Conservation (phyloP, 169 alveolate species). For the Sarcocystis neurona region DNA sequence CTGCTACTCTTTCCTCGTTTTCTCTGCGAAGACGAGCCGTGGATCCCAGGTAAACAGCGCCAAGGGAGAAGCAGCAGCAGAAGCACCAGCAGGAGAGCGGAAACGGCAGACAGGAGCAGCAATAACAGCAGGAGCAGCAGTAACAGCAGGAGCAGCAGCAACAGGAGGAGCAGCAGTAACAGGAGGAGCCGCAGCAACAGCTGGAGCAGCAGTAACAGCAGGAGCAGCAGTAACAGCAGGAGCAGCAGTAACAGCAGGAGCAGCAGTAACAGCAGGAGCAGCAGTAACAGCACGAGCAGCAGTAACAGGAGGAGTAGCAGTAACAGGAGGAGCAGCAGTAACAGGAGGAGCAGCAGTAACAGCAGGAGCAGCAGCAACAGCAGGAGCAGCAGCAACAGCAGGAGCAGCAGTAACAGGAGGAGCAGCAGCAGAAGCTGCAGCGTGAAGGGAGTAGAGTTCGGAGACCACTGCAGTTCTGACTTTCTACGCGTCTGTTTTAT, state of each 20-base stretch:
- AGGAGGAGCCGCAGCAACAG: too few species aligned
- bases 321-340: not conserved
- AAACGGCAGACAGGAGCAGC: not conserved
- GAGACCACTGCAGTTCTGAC: not conserved
- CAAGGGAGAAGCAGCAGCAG: not conserved
- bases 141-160: not conserved
- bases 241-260: not conserved
- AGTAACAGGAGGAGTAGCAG: not conserved
- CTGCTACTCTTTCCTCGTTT: conserved; percentile 1
- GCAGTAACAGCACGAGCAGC: not conserved
- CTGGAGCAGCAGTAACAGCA: too few species aligned
- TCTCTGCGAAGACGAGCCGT: not conserved
- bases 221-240: not conserved
- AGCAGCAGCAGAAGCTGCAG: not conserved
- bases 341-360: not conserved
- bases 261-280: too few species aligned
- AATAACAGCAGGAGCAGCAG: not conserved
- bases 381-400: not conserved
- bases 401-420: not conserved
- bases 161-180: not conserved
- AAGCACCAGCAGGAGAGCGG: not conserved
- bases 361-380: not conserved
- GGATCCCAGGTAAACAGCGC: conserved; percentile 13
- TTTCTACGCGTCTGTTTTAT: not conserved
- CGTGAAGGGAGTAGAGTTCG: not conserved